These are phyloP conservation scores for Metschnikowia vanudenii DNA, from an alignment of 805 yeast genomes.

Conservation along the genomic window DNA sequence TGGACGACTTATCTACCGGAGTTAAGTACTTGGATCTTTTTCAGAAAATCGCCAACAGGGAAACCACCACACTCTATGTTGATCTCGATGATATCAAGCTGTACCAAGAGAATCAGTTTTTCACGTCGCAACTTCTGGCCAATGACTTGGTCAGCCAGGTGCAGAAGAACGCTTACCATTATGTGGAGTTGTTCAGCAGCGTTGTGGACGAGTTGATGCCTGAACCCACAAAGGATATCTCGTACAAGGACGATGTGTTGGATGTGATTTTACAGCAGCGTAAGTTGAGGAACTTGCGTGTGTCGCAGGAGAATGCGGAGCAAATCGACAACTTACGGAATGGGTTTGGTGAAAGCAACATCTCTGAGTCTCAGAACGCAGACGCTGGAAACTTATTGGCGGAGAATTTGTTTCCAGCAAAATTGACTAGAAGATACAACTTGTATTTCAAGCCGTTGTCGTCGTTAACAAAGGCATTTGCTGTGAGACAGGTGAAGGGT, in stretches of 20 bases:
- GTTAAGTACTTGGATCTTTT: constrained; percentile 69
- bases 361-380: constrained; percentile 16
- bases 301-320: constrained; percentile 63
- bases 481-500: constrained; percentile 91
- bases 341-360: constrained; percentile 28
- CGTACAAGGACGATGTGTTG: constrained; percentile 83
- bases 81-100: constrained; percentile 82
- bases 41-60: constrained; percentile 84
- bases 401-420: constrained; percentile 73
- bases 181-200: constrained; percentile 69
- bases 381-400: constrained; percentile 16
- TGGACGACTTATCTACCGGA: constrained; percentile 13
- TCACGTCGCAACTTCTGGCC: constrained; percentile 19
- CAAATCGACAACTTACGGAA: constrained; percentile 49
- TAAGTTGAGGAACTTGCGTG: constrained; percentile 72
- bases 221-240: constrained; percentile 73
- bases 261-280: constrained; percentile 93
- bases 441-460: constrained; percentile 83
- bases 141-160: constrained; percentile 55
- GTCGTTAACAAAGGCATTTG: constrained; percentile 53
- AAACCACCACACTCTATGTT: constrained; percentile 60
- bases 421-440: constrained; percentile 80
- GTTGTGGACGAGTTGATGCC: constrained; percentile 85
- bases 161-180: constrained; percentile 72
- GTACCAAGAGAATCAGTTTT: constrained; percentile 53